phyloP scores from a whole-genome alignment of 371 early-diverging fungal species.

The Lichtheimia hyalospora region DNA sequence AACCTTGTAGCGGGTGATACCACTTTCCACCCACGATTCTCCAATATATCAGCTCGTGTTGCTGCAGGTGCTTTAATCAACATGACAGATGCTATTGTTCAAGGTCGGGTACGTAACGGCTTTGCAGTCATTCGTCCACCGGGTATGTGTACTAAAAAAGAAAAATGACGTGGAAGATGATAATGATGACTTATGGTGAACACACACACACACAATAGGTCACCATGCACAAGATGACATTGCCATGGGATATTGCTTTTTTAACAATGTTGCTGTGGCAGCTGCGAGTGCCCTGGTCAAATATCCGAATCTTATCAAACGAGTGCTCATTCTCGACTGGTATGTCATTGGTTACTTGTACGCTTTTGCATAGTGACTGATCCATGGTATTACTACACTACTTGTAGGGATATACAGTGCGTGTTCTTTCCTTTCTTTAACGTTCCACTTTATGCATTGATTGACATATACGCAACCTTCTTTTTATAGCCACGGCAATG shows the following conservation, averaged over 20 bases:
- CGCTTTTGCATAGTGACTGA: not conserved
- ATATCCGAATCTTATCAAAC: slow-evolving; percentile 46
- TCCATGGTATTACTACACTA: not conserved
- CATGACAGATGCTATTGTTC: slow-evolving; percentile 50
- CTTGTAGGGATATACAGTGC: slow-evolving; percentile 65
- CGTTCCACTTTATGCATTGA: not conserved
- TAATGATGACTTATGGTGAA: not conserved
- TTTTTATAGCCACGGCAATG: slow-evolving; percentile 55
- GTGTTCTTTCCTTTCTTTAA: slow-evolving; percentile 8
- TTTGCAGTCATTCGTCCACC: slow-evolving; percentile 67
- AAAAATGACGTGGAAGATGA: slow-evolving; percentile 1
- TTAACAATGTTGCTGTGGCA: slow-evolving; percentile 68
- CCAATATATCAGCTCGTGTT: slow-evolving; percentile 51
- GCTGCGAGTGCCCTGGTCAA: slow-evolving; percentile 49
- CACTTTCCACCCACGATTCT: slow-evolving; percentile 53
- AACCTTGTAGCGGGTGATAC: slow-evolving; percentile 46
- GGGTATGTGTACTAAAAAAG: slow-evolving; percentile 25
- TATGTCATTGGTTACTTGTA: slow-evolving; percentile 2
- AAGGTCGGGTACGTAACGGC: slow-evolving; percentile 57
- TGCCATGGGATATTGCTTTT: slow-evolving; percentile 70
- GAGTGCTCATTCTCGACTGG: slow-evolving; percentile 63
- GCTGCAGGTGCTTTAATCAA: slow-evolving; percentile 58
- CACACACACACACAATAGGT: slow-evolving; percentile 14
- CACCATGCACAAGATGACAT: slow-evolving; percentile 66
- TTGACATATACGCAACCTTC: not conserved